Percentiles rank a stretch among this genome's conserved stretches.
Evolutionary conservation across 2,329 filamentous ascomycete species (phyloP).

Genomic region (Pseudopyricularia cyperi): DNA sequence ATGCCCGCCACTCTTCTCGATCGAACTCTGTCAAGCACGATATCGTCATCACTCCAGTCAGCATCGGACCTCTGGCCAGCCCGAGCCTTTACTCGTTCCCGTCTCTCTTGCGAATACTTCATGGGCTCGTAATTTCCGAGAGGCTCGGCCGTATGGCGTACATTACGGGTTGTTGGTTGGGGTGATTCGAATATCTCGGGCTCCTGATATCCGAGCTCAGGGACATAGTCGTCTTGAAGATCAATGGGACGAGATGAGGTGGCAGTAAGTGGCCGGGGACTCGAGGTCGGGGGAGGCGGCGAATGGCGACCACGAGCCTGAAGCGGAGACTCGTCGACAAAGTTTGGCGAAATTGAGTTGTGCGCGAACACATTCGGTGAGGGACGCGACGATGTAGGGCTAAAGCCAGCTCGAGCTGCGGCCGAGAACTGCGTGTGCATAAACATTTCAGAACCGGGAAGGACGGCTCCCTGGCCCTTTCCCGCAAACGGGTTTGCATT

Average conservation of each 20-base stretch:
- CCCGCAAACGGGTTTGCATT: constrained; percentile 32
- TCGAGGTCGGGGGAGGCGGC: constrained; percentile 32
- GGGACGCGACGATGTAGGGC: constrained; percentile 44
- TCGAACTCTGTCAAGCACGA: constrained; percentile 23
- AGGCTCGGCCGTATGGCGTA: constrained; percentile 13
- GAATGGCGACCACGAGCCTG: constrained; percentile 30
- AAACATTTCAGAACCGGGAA: constrained; percentile 38
- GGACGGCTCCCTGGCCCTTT: constrained; percentile 18
- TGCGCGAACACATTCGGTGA: constrained; percentile 33
- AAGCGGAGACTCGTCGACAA: constrained; percentile 30
- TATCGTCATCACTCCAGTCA: constrained; percentile 16
- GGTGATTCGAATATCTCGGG: constrained; percentile 9
- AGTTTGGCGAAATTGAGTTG: constrained; percentile 32
- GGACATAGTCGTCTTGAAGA: constrained; percentile 6
- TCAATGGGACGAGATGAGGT: constrained; percentile 10
- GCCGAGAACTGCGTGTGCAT: constrained; percentile 37
- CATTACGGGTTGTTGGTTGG: constrained; percentile 1
- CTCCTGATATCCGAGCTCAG: constrained; percentile 1
- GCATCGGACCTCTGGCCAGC: constrained; percentile 12
- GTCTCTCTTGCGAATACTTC: constrained; percentile 30
- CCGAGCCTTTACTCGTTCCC: constrained; percentile 8
- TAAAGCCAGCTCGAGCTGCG: constrained; percentile 15
- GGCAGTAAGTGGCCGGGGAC: constrained; percentile 17
- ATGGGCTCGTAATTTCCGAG: constrained; percentile 30
- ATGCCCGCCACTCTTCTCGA: constrained; percentile 25